Percentiles rank a stretch among this genome's conserved stretches.
Evolutionary conservation across 768 basidiomycete species (phyloP).

Genomic region (Lactarius hatsudake): DNA sequence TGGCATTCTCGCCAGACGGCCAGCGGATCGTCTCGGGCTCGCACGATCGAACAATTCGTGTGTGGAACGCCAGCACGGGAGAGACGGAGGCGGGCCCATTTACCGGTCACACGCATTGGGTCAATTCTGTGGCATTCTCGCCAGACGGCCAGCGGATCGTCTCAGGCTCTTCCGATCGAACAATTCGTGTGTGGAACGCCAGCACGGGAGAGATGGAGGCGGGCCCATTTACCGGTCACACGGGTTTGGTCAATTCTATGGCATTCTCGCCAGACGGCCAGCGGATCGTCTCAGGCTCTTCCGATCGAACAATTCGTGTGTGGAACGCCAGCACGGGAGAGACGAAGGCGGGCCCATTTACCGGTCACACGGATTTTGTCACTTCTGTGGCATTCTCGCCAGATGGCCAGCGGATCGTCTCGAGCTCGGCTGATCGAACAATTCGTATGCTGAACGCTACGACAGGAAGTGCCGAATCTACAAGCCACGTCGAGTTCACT

Average conservation of each 20-base stretch:
- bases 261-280: neutral
- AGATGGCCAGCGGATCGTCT: neutral
- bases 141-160: neutral
- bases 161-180: neutral
- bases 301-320: no score
- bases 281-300: slow-evolving; percentile 10
- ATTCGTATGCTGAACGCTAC: neutral
- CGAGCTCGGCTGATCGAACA: neutral
- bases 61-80: neutral
- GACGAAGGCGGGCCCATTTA: neutral
- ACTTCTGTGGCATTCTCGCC: neutral
- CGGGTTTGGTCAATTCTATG: neutral
- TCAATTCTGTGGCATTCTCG: neutral
- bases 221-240: neutral
- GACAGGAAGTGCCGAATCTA: neutral
- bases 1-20: neutral
- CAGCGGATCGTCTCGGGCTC: slow-evolving; percentile 11
- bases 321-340: neutral
- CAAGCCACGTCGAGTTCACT: neutral
- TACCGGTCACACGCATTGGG: neutral
- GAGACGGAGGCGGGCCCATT: neutral
- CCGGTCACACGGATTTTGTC: neutral
- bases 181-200: neutral
- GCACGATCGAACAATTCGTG: no score
- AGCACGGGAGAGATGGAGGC: neutral